Evolutionary conservation across 225 moss, liverwort and hornwort species (phyloP), one percentile per base, ranked within the genome.

Genomic region (Marchantia paleacea): DNA sequence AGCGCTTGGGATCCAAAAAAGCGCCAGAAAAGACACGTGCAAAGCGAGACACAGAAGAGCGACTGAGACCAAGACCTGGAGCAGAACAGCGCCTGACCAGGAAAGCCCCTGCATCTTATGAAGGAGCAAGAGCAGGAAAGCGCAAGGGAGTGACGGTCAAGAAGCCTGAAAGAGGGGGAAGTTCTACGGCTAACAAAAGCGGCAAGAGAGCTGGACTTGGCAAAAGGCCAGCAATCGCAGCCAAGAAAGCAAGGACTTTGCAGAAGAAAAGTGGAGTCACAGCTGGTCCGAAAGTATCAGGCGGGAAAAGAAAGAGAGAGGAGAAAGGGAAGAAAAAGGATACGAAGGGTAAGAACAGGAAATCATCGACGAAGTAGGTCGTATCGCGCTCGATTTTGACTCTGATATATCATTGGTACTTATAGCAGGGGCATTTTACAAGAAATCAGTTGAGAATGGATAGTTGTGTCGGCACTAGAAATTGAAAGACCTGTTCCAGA

Each of bases 161-260:
- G 83, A 58, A 82, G 73, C 63, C 75, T 65, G 75, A 81, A 67
- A 88, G 81, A 80, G 85, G 79, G 67, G 78, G 39, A 19, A 52
- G 18, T 72, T 55, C 83, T 11, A 88, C 87, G 50, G 64, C 81
- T 15, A 83, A 82, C 58, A 85, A 84, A 51, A 72, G 64, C 29
- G 88, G 74, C 83, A 88, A 88, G 69, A 85, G 63, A 82, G 83
- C 73, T 73, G 73, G 81, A 81, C 81, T 47, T 10, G 77, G 49
- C 6, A 96, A 92, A 81, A 89, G 96, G 75, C 96, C 96, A 81
- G 90, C 96, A 79, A 90, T 96, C 76, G 89, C 92, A 83, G 96
- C 91, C 65, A 90, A 94, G 87, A 96, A 96, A 83, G 83, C 89
- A 76, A 83, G 81, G 77, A 90, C 90, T 73, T 82, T 90, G 48